phyloP scores from a whole-genome alignment of 2,329 filamentous ascomycete genomes.

The Cyclaneusma minus region DNA sequence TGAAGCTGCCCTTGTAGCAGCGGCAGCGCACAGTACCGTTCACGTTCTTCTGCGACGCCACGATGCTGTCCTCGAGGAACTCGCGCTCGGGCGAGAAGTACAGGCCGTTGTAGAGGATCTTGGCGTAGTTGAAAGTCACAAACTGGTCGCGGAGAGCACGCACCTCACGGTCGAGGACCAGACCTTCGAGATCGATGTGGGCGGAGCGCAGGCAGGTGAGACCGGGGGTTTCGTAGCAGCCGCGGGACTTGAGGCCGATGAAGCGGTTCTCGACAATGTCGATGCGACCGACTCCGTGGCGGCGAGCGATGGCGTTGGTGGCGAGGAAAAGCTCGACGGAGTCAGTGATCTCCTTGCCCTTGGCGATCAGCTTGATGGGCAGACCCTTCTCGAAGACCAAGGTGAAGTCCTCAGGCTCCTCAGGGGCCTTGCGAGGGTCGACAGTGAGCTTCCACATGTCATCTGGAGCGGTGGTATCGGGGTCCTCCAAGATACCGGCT shows the following conservation, averaged over 20 bases:
- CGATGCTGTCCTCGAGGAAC: constrained; percentile 51
- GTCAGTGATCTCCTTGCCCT: constrained; percentile 48
- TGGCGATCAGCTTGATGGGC: constrained; percentile 48
- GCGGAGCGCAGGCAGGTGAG: constrained; percentile 25
- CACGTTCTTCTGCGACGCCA: constrained; percentile 42
- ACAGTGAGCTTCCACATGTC: constrained; percentile 70
- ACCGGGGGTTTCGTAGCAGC: constrained; percentile 61
- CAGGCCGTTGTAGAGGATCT: constrained; percentile 43
- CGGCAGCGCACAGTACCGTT: constrained; percentile 46
- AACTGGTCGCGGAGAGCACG: constrained; percentile 57
- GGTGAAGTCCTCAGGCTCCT: constrained; percentile 56
- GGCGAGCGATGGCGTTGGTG: constrained; percentile 55
- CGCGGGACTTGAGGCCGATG: constrained; percentile 66
- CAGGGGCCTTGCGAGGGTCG: constrained; percentile 53
- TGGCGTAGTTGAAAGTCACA: constrained; percentile 47
- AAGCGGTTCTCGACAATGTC: constrained; percentile 76
- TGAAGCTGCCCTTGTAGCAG: constrained; percentile 51
- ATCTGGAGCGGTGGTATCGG: constrained; percentile 46
- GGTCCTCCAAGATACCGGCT: constrained; percentile 57
- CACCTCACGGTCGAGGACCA: constrained; percentile 53
- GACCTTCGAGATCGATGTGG: constrained; percentile 43
- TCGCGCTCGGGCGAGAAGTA: constrained; percentile 56
- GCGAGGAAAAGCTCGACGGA: constrained; percentile 57
- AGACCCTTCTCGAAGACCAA: constrained; percentile 60
- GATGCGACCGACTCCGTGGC: constrained; percentile 62